These are phyloP conservation scores for Cordyceps tenuipes DNA, from an alignment of 2,329 filamentous ascomycete genomes.

Conservation along the genomic window DNA sequence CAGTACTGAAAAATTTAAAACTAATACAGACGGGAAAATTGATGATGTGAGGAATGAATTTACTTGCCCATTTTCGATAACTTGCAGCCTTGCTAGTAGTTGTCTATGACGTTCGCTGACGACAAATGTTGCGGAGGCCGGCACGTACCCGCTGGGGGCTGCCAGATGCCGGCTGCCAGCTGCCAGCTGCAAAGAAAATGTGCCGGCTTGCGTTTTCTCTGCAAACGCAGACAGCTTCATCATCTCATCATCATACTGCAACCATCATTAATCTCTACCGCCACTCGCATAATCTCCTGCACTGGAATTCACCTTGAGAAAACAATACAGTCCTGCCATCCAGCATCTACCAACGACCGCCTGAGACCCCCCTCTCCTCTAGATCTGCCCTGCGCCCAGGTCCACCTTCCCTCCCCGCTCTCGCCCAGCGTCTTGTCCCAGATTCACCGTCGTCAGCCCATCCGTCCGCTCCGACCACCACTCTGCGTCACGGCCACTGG, in stretches of 20 bases:
- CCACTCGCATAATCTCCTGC: not conserved
- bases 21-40: not conserved
- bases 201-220: not conserved
- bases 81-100: not conserved
- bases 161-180: not conserved
- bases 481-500: not conserved
- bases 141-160: not conserved
- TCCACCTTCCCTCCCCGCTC: not conserved
- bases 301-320: not conserved
- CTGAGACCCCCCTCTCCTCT: not conserved
- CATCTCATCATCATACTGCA: not conserved
- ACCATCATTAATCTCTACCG: not conserved
- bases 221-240: not conserved
- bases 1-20: no score
- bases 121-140: not conserved
- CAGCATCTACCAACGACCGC: not conserved
- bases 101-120: not conserved
- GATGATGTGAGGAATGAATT: not conserved
- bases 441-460: constrained; percentile 6
- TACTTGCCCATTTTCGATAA: not conserved
- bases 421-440: not conserved
- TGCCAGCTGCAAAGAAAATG: not conserved
- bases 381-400: constrained; percentile 4
- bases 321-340: not conserved
- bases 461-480: not conserved